Percentiles rank a stretch among this genome's conserved stretches.
Evolutionary conservation across 2,329 filamentous ascomycete species (phyloP).

Genomic region (Trichoderma breve): DNA sequence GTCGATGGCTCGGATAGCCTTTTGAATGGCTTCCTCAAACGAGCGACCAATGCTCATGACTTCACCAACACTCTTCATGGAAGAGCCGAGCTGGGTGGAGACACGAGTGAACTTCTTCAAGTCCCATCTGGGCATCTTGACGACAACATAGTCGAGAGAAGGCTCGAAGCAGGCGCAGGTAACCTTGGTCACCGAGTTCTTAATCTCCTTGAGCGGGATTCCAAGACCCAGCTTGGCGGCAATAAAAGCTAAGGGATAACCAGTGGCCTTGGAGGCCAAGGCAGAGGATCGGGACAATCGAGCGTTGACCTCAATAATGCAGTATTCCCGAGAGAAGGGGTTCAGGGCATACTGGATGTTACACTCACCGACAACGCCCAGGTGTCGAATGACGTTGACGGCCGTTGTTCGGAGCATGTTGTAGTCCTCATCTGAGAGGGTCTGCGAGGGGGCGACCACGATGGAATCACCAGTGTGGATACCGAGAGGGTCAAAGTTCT

Average conservation of each 20-base stretch:
- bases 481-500: conserved; percentile 97
- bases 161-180: conserved; percentile 98
- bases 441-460: conserved; percentile 95
- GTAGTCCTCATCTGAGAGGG: conserved; percentile 95
- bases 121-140: conserved; percentile 99
- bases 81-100: conserved; percentile 91
- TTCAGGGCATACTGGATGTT: conserved; percentile 99
- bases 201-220: conserved; percentile 94
- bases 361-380: conserved; percentile 96
- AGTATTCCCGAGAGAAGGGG: conserved; percentile 92
- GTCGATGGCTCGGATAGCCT: conserved; percentile 93
- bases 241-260: conserved; percentile 93
- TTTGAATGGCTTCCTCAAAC: conserved; percentile 98
- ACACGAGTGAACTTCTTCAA: conserved; percentile 98
- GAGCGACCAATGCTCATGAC: conserved; percentile 97
- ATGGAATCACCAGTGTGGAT: conserved; percentile 99
- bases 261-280: conserved; percentile 93
- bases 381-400: conserved; percentile 93
- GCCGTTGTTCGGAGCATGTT: conserved; percentile 98
- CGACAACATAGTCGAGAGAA: conserved; percentile 94
- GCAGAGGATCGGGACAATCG: conserved; percentile 93
- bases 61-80: conserved; percentile 99
- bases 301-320: conserved; percentile 98
- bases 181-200: conserved; percentile 91
- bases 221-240: conserved; percentile 93